A percentile compares a stretch with the other conserved stretches of the same genome.
Evolutionary conservation across 257 asterid species (phyloP).

Genomic region (Ajuga chamaepitys): DNA sequence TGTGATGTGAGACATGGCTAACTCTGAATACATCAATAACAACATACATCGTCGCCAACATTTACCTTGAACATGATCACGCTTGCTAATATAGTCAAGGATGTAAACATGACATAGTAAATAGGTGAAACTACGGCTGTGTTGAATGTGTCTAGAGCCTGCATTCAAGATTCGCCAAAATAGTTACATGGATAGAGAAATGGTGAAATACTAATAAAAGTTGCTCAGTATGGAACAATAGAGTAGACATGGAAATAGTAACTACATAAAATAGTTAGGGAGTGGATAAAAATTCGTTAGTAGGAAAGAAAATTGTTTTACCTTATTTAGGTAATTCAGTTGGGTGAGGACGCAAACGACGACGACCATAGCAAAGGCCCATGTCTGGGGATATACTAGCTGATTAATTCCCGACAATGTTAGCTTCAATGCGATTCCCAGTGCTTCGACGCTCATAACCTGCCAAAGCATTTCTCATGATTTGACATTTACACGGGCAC

Average conservation of each 20-base stretch:
- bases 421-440: conserved; percentile 80
- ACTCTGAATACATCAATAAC: neutral
- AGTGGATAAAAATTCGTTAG: neutral
- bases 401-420: conserved; percentile 81
- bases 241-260: neutral
- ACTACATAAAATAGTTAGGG: neutral
- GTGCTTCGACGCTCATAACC: conserved; percentile 90
- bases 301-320: conserved; percentile 6
- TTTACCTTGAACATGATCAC: conserved; percentile 94
- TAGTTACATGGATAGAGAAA: neutral
- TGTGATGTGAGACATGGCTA: too few species aligned
- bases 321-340: conserved; percentile 81
- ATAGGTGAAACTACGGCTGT: conserved; percentile 91
- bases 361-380: conserved; percentile 67
- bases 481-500: neutral
- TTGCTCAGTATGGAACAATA: too few species aligned
- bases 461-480: conserved; percentile 22
- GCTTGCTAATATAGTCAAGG: conserved; percentile 82
- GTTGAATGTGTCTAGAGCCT: conserved; percentile 94
- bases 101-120: conserved; percentile 88
- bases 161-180: conserved; percentile 26
- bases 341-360: conserved; percentile 59
- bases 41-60: neutral
- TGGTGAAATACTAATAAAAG: too few species aligned
- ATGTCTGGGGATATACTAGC: conserved; percentile 69